phyloP scores from a whole-genome alignment of 495 filamentous ascomycete species.

The Lasiosphaeria miniovina region DNA sequence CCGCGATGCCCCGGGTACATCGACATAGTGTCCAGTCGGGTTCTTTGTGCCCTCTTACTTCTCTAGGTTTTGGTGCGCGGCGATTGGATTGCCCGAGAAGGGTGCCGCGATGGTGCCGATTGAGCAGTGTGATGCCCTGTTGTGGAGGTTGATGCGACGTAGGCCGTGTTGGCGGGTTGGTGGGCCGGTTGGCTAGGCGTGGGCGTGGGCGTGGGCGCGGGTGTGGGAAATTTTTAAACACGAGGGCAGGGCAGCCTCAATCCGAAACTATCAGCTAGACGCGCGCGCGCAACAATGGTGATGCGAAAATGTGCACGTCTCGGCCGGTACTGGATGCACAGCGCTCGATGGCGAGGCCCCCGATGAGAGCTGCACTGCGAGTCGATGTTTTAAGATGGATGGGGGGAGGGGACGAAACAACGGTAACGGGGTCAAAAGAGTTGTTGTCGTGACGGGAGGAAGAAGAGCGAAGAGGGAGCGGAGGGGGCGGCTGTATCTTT shows the following conservation, averaged over 20 bases:
- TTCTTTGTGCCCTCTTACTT: not conserved
- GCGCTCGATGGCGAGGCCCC: not conserved
- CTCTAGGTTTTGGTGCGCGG: not conserved
- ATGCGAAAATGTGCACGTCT: not conserved
- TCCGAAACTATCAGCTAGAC: not conserved
- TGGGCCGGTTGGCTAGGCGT: no score
- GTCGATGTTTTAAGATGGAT: not conserved
- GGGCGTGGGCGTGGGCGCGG: no score
- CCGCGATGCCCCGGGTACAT: conserved; percentile 93
- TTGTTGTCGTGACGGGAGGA: conserved; percentile 9
- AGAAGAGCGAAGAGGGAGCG: conserved; percentile 9
- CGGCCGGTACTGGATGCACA: not conserved
- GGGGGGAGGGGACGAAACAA: not conserved
- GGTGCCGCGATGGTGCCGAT: not conserved
- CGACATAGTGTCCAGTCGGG: conserved; percentile 43
- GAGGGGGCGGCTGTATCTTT: conserved; percentile 8
- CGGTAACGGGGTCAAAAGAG: not conserved
- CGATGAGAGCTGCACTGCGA: not conserved
- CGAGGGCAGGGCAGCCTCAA: not conserved
- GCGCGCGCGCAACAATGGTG: not conserved
- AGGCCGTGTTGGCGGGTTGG: no score
- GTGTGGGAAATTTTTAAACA: no score
- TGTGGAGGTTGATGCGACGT: no score
- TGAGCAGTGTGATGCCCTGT: not conserved
- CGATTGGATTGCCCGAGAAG: not conserved